Evolutionary conservation across 1,284 basidiomycete genomes (phyloP), one percentile per base, ranked within the genome.

Genomic region (Papiliotrema laurentii): DNA sequence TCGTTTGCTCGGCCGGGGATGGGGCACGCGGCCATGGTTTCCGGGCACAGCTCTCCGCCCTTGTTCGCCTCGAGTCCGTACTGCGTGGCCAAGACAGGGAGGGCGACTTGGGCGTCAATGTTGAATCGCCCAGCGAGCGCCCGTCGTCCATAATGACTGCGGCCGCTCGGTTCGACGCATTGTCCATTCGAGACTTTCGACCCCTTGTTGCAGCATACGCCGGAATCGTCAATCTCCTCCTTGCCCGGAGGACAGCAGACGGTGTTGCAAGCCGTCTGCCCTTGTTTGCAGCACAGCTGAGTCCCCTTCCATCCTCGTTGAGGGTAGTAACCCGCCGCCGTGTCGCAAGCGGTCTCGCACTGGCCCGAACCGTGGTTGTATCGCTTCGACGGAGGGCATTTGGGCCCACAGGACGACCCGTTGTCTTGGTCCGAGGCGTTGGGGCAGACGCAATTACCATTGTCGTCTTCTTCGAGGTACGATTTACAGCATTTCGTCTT

Each of bases 21-120:
- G 21, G 83, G 82, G 74, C 84, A 87, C 34, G 83, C 83, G 31
- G 81, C 76, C 26, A 82, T 68, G 25, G 76, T 78, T 40, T 58
- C 60, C 25, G 83, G 84, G 75, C 84, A 86, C 43, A 81, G 76
- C 28, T 55, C 43, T 25, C 45, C 49, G 13, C 59, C 51, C 30
- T 41, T 44, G 55, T 66, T 66, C 11, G 30, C 50, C 19, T 53
- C 59, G 27, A 64, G 25, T 24, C 62, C 62, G 46, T 50, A 60
- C 6, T 36, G 25, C 10, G 19, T 16, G 7, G 43, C 18, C 6
- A 37, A 18, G 9, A 36, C 26, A 14, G 44, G 28, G 28, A 37
- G 16, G 24, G 28, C 46, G 35, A 58, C 41, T 18, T 59, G 54
- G 11, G 19, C 26, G 14, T n/a, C 39, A 22, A 19, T 16, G 9